These are phyloP conservation scores for Tetradesmus obliquus DNA, from an alignment of 139 green algal species.

Conservation along the genomic window DNA sequence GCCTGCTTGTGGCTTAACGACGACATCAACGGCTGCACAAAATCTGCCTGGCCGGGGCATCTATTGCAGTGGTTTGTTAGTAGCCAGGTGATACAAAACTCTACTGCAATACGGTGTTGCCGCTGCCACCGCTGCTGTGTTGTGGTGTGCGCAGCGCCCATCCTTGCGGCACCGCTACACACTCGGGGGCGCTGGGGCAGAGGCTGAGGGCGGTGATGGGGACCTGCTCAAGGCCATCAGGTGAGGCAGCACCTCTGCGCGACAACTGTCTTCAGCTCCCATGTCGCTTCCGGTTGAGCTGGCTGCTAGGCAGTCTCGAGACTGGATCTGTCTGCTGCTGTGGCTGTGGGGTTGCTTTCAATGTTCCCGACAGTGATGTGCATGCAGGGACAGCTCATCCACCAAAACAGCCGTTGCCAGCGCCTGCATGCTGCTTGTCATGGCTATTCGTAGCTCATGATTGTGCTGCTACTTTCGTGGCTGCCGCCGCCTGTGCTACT, in stretches of 20 bases:
- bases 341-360: too few species aligned
- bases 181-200: background rate
- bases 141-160: background rate
- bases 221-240: conserved; percentile 35
- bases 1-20: too few species aligned
- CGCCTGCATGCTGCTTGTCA: background rate
- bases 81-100: too few species aligned
- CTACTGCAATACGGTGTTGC: background rate
- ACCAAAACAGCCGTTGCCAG: background rate
- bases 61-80: too few species aligned
- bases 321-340: too few species aligned
- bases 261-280: too few species aligned
- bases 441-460: background rate
- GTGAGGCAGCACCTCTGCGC: background rate
- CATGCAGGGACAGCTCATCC: background rate
- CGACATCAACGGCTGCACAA: too few species aligned
- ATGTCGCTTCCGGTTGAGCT: too few species aligned
- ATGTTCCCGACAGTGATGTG: background rate
- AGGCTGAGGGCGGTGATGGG: background rate
- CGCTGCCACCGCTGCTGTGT: background rate
- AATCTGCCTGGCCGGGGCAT: too few species aligned
- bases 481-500: background rate
- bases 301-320: too few species aligned
- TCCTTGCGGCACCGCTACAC: background rate
- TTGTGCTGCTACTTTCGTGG: background rate